Base-by-base conservation (phyloP, 164 flowering plant genomes). In the Kalanchoe fedtschenkoi region DNA sequence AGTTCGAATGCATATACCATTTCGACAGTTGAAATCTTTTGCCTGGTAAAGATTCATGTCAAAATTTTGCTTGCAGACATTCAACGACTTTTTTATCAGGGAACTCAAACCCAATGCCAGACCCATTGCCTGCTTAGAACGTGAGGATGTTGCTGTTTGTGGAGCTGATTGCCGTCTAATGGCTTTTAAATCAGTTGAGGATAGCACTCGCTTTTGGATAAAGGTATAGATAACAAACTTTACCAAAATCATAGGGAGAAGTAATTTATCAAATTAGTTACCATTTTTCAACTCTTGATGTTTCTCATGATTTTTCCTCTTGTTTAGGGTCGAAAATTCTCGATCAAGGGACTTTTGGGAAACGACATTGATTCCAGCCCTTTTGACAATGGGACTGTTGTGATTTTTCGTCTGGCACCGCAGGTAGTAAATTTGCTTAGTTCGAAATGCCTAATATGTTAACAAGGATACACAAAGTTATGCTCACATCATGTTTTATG, bases 331-430 rank as follows among this genome's bases (percentile, higher is more conserved):
- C 80, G 83, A 37, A 93, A 87, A 63, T 93, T 93, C 70, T 93
- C 98, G 21, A 77, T 93, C 64, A 76, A 81, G 83, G 98, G 98
- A 42, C 89, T 93, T 60, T 60, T 93, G 68, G 97, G 96, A 5
- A 74, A 77, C 35, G 87, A 85, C 41, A 58, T 75, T 46, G 66
- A 68, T 73, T 71, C 84, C 10, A 62, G 43, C 67, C 60, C 80
- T 69, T 90, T 88, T 67, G 58, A 73, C 51, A 62, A 80, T 70
- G 98, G 98, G 68, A 63, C 85, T 37, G 42, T 93, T 72, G 96
- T 90, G 70, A 93, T 93, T 72, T 93, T 90, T 62, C 87, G 98
- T n/a, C 78, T 93, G 89, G 98, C 98, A n/a, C 98, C 96, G 19
- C 97, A 93, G 96, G 97, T 93, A 76, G 17, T 37, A 33, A 22